Conservation (phyloP, 2,329 filamentous ascomycete species). For the Penicillium concentricum region DNA sequence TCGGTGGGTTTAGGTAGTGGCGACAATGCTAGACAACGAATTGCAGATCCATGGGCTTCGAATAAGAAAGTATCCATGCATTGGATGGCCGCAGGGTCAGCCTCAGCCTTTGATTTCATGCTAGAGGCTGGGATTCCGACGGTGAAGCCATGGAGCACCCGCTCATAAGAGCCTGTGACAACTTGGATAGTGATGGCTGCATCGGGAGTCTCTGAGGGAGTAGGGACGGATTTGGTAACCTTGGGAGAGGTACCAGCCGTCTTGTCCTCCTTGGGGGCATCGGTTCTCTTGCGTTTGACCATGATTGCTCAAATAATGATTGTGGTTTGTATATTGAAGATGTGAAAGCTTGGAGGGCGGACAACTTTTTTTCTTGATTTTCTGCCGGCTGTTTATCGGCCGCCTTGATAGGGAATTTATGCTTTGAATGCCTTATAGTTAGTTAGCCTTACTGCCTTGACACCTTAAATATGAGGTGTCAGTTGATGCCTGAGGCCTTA, state of each 20-base stretch:
- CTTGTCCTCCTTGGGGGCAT: conserved; percentile 28
- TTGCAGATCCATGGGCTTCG: conserved; percentile 85
- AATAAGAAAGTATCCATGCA: conserved; percentile 96
- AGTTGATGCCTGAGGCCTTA: conserved; percentile 9
- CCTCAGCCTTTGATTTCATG: conserved; percentile 27
- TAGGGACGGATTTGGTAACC: conserved; percentile 32
- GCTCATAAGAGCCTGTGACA: conserved; percentile 89
- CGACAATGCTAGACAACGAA: conserved; percentile 85
- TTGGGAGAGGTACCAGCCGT: conserved; percentile 30
- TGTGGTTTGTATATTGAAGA: background rate
- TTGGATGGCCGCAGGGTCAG: conserved; percentile 47
- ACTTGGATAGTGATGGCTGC: conserved; percentile 71
- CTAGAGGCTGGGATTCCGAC: conserved; percentile 59
- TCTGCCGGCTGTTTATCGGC: conserved; percentile 25
- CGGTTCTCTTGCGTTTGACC: conserved; percentile 49
- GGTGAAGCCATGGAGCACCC: conserved; percentile 84
- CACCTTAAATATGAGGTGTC: conserved; percentile 4
- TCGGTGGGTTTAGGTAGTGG: conserved; percentile 60
- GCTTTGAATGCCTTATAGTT: background rate
- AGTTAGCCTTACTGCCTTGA: conserved; percentile 2
- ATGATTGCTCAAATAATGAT: conserved; percentile 25
- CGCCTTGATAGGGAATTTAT: conserved; percentile 12
- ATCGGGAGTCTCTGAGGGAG: conserved; percentile 28
- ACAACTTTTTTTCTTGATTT: conserved; percentile 20
- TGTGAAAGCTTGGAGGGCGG: conserved; percentile 6